Percentiles rank a stretch among this genome's conserved stretches.
Conservation (phyloP, 768 basidiomycete genomes). For the Butyriboletus loyo region DNA sequence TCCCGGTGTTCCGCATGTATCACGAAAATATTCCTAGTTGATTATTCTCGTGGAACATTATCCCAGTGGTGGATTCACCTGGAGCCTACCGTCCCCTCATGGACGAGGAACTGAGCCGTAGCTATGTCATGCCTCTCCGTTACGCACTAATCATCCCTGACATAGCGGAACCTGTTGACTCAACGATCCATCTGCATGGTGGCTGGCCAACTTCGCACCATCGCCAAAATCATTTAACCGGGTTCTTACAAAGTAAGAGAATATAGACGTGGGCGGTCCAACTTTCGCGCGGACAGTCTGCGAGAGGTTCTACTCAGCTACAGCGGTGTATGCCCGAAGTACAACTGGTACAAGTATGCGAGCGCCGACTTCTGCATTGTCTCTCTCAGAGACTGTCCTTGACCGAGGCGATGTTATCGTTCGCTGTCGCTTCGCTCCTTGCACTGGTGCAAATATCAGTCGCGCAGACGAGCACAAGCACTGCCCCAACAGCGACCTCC, state of each 20-base stretch:
- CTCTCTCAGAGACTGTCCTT: background rate
- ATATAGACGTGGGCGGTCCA: background rate
- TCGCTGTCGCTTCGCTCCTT: conserved; percentile 6
- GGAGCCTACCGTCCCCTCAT: background rate
- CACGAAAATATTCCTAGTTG: background rate
- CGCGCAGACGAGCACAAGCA: background rate
- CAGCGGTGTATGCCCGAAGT: background rate
- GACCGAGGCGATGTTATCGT: background rate
- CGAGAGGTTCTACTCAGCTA: background rate
- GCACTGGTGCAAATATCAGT: background rate
- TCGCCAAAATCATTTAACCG: background rate
- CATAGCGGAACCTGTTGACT: background rate
- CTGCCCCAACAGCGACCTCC: background rate
- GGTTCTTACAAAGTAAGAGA: background rate
- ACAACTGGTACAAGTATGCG: background rate
- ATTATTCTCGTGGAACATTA: background rate
- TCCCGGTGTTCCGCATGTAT: background rate
- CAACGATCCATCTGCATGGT: background rate
- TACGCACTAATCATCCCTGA: background rate
- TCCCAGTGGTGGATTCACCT: background rate
- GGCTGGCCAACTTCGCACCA: background rate
- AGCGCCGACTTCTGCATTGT: background rate
- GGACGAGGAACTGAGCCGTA: background rate
- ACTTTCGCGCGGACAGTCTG: background rate
- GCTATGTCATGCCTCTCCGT: background rate